These are phyloP conservation scores for Boletus subparvulus DNA, from an alignment of 768 basidiomycete species.

Conservation along the genomic window DNA sequence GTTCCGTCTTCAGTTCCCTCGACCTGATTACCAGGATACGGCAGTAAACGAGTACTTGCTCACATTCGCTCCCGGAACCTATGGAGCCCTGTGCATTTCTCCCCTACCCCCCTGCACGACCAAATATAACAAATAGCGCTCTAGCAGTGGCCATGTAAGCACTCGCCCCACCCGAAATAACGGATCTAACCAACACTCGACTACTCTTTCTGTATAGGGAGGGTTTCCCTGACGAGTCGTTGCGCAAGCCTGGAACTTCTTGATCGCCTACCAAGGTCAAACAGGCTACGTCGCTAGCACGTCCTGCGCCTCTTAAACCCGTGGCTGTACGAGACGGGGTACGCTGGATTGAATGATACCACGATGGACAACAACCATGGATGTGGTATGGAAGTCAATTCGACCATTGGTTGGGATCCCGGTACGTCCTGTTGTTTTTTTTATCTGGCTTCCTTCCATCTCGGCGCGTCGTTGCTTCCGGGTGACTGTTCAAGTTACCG, in stretches of 20 bases:
- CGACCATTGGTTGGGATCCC: too few relatives aligned
- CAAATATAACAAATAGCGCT: background rate
- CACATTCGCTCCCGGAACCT: too few relatives aligned
- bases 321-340: constrained; percentile 45
- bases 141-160: constrained; percentile 56
- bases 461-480: background rate
- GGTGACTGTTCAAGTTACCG: background rate
- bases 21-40: too few relatives aligned
- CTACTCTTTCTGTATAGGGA: constrained; percentile 31
- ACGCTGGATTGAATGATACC: constrained; percentile 52
- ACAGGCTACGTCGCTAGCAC: constrained; percentile 54
- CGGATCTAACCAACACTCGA: background rate
- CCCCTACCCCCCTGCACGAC: background rate
- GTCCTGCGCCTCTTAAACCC: constrained; percentile 71
- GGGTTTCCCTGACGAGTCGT: constrained; percentile 71
- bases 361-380: constrained; percentile 54
- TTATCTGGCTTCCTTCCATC: background rate
- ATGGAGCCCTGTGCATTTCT: too few relatives aligned
- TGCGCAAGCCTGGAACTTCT: constrained; percentile 53
- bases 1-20: too few relatives aligned
- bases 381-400: constrained; percentile 64
- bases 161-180: too few relatives aligned
- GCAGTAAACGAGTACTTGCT: too few relatives aligned
- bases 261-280: constrained; percentile 42
- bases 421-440: constrained; percentile 23